Conservation (phyloP, 2,329 filamentous ascomycete species). For the Coniochaeta pulveracea region DNA sequence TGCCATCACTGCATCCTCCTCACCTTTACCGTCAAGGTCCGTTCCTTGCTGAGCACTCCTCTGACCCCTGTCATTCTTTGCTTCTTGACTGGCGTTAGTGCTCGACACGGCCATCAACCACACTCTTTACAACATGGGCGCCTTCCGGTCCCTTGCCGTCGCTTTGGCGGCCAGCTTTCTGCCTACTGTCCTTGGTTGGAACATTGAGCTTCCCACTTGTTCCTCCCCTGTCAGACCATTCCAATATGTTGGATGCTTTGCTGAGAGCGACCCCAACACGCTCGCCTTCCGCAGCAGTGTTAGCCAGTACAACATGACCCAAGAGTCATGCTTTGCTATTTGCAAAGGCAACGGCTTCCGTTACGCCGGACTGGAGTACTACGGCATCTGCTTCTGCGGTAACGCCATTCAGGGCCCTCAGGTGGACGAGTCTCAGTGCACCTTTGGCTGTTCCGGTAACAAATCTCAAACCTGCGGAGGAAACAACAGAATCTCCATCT, state of each 20-base stretch:
- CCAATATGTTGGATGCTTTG: slow-evolving; percentile 35
- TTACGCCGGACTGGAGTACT: slow-evolving; percentile 38
- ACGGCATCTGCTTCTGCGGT: slow-evolving; percentile 41
- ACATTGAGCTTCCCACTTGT: slow-evolving; percentile 32
- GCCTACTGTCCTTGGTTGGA: slow-evolving; percentile 26
- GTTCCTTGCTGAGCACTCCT: too few species aligned
- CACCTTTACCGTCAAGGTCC: too few species aligned
- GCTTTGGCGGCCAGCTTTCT: slow-evolving; percentile 26
- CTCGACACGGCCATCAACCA: too few species aligned
- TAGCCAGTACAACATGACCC: slow-evolving; percentile 28
- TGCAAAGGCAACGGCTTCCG: slow-evolving; percentile 40
- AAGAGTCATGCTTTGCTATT: slow-evolving; percentile 32
- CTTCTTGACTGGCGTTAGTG: slow-evolving; percentile 2
- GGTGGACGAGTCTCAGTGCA: slow-evolving; percentile 42
- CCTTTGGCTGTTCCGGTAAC: slow-evolving; percentile 40
- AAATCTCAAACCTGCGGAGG: slow-evolving; percentile 34
- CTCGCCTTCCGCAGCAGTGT: slow-evolving; percentile 30
- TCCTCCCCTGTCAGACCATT: slow-evolving; percentile 32
- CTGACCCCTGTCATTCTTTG: slow-evolving; percentile 2
- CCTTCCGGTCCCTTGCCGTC: slow-evolving; percentile 20
- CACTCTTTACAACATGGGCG: slow-evolving; percentile 18
- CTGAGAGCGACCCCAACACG: slow-evolving; percentile 21
- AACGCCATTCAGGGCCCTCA: slow-evolving; percentile 39
- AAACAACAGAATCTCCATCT: slow-evolving; percentile 32
- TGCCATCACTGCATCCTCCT: too few species aligned